These are phyloP conservation scores for Mycena indigotica DNA, from an alignment of 768 basidiomycete genomes.

Conservation along the genomic window DNA sequence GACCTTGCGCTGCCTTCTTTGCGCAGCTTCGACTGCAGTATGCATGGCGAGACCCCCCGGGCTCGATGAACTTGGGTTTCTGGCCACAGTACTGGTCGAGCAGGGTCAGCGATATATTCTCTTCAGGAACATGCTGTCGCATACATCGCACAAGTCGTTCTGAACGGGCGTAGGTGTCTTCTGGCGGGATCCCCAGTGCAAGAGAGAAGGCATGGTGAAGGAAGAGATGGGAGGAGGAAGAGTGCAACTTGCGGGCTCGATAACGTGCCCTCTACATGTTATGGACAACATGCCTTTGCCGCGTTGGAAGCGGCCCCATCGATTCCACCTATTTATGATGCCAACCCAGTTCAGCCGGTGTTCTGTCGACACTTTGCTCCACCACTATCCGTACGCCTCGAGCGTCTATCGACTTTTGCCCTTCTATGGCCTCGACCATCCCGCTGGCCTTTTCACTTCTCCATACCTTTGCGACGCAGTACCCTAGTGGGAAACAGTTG, in stretches of 20 bases:
- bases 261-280: constrained; percentile 17
- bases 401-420: constrained; percentile 12
- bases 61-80: constrained; percentile 64
- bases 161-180: constrained; percentile 30
- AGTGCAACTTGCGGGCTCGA: constrained; percentile 26
- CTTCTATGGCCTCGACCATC: constrained; percentile 44
- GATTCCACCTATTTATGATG: constrained; percentile 9
- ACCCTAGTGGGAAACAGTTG: constrained; percentile 37
- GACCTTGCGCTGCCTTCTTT: constrained; percentile 41
- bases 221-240: no score
- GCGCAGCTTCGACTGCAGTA: constrained; percentile 68
- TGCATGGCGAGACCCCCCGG: constrained; percentile 54
- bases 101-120: constrained; percentile 10
- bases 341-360: background rate
- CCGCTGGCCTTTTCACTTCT: constrained; percentile 49
- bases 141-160: constrained; percentile 52
- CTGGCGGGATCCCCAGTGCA: constrained; percentile 42
- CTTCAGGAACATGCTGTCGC: constrained; percentile 16
- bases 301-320: constrained; percentile 33
- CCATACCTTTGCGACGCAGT: constrained; percentile 35
- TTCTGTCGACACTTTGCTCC: background rate
- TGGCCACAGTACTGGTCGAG: constrained; percentile 53
- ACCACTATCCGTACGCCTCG: background rate
- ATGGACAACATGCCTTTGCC: constrained; percentile 35
- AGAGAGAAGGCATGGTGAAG: constrained; percentile 43